A percentile compares a stretch with the other conserved stretches of the same genome.
Evolutionary conservation across 805 yeast species (phyloP).

Genomic region (Kuraishia piskuri): DNA sequence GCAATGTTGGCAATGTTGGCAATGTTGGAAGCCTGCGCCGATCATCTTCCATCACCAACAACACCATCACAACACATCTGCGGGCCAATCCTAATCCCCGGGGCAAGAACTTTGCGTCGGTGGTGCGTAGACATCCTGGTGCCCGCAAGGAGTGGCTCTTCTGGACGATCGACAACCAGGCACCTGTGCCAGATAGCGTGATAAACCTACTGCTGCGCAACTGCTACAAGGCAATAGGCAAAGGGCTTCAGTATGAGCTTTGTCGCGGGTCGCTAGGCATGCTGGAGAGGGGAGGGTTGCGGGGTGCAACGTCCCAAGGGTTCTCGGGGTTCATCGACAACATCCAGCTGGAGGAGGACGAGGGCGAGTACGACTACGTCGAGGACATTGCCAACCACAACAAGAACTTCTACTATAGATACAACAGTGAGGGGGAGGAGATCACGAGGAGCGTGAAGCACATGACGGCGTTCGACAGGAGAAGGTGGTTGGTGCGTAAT

Average conservation of each 20-base stretch:
- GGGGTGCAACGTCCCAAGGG: background rate
- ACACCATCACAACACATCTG: background rate
- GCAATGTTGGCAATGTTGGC: background rate
- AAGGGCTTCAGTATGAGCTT: conserved; percentile 10
- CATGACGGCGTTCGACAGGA: conserved; percentile 13
- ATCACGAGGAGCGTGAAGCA: conserved; percentile 20
- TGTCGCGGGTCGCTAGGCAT: background rate
- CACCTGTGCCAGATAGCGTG: conserved; percentile 23
- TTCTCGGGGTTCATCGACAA: background rate
- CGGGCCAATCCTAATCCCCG: background rate
- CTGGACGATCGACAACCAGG: conserved; percentile 23
- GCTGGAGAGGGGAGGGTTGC: background rate
- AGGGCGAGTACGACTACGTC: conserved; percentile 5
- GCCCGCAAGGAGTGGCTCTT: conserved; percentile 16
- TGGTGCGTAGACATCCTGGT: background rate
- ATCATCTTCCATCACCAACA: background rate
- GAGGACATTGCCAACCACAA: conserved; percentile 18
- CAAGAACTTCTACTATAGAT: conserved; percentile 16
- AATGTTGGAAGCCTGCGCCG: background rate
- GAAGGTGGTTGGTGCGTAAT: background rate
- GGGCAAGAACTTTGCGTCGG: conserved; percentile 2
- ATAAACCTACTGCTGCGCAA: conserved; percentile 38
- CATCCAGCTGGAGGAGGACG: conserved; percentile 3
- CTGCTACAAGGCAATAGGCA: conserved; percentile 35
- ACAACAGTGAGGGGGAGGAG: conserved; percentile 14